phyloP scores from a whole-genome alignment of 2,329 filamentous ascomycete genomes.

The Cercospora sojina region DNA sequence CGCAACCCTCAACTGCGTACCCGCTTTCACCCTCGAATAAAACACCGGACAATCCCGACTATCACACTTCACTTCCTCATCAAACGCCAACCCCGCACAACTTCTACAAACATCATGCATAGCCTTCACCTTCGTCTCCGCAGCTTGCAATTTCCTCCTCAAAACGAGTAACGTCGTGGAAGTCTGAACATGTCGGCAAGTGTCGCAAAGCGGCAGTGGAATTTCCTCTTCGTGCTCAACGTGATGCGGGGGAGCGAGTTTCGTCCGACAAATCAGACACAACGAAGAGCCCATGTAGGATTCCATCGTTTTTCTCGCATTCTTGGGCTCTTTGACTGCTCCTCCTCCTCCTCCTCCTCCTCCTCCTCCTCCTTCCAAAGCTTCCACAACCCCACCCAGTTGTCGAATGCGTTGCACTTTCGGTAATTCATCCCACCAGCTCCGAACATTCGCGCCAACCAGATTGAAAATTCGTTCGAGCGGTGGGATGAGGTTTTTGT shows the following conservation, averaged over 20 bases:
- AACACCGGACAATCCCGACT: constrained; percentile 92
- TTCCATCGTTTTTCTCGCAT: constrained; percentile 69
- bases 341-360: too few relatives aligned
- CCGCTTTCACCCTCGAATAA: constrained; percentile 70
- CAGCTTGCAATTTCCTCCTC: constrained; percentile 58
- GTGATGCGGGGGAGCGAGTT: constrained; percentile 44
- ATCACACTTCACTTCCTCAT: constrained; percentile 81
- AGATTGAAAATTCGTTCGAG: constrained; percentile 96
- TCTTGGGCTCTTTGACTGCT: constrained; percentile 23
- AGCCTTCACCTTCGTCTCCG: constrained; percentile 64
- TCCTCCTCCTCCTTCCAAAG: constrained; percentile 22
- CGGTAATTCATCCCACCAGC: constrained; percentile 97
- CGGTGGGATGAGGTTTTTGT: constrained; percentile 91
- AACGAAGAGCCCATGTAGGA: constrained; percentile 82
- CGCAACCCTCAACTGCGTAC: constrained; percentile 46
- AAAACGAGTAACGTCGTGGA: constrained; percentile 66
- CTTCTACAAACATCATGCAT: constrained; percentile 72
- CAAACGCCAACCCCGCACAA: constrained; percentile 70
- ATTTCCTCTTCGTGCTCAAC: constrained; percentile 14
- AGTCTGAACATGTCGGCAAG: constrained; percentile 53
- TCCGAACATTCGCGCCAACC: constrained; percentile 83
- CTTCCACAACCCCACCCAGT: constrained; percentile 41
- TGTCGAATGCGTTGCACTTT: constrained; percentile 76
- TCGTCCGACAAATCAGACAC: constrained; percentile 72
- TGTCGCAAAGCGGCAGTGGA: constrained; percentile 55